Evolutionary conservation across 192 early-diverging fungal genomes (phyloP).

Genomic region (Coemansia sp.): DNA sequence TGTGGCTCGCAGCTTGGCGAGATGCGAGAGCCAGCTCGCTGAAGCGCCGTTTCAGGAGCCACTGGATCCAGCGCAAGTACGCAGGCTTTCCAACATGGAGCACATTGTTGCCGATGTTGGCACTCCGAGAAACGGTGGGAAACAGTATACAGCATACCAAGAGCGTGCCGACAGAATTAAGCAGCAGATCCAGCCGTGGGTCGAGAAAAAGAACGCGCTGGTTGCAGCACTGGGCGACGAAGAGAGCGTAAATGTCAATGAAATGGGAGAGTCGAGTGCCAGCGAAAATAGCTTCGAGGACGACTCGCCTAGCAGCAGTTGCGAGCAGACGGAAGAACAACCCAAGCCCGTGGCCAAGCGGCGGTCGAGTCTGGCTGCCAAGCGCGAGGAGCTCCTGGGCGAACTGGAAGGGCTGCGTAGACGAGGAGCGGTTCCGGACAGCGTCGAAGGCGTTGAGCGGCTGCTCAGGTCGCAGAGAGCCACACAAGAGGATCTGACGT

Average conservation of each 20-base stretch:
- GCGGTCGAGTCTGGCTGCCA: constrained; percentile 12
- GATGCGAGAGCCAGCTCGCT: constrained; percentile 25
- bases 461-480: constrained; percentile 42
- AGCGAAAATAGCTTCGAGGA: neutral
- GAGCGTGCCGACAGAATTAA: constrained; percentile 1
- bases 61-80: constrained; percentile 27
- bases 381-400: constrained; percentile 40
- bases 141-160: neutral
- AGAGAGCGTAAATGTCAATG: neutral
- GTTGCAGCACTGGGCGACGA: neutral
- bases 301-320: neutral
- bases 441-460: constrained; percentile 33
- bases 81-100: constrained; percentile 35
- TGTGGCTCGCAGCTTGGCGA: constrained; percentile 18
- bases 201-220: constrained; percentile 22
- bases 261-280: neutral
- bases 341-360: neutral
- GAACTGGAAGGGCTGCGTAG: constrained; percentile 39
- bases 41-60: constrained; percentile 27
- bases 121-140: neutral
- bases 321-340: neutral
- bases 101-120: constrained; percentile 2
- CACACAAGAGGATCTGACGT: constrained; percentile 44
- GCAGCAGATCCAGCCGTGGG: constrained; percentile 19
- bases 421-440: constrained; percentile 30